Evolutionary conservation across 2,329 filamentous ascomycete species (phyloP).

Genomic region (Phaeosphaeriaceae sp.): DNA sequence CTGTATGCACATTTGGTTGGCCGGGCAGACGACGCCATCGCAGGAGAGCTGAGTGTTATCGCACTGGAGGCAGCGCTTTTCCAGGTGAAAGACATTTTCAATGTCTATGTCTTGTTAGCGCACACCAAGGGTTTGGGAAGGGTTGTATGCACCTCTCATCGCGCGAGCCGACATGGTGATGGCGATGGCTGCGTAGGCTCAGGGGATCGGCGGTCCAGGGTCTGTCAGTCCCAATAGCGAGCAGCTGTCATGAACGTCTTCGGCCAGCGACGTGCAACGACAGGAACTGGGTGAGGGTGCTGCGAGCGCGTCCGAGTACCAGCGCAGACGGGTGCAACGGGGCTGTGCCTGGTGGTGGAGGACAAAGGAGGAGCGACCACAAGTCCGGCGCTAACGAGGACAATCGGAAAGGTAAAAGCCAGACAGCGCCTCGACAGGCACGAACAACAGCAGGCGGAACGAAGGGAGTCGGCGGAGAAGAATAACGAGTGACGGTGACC

Average conservation of each 20-base stretch:
- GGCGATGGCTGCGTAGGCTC: conserved; percentile 15
- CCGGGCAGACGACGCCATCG: conserved; percentile 59
- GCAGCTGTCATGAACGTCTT: conserved; percentile 15
- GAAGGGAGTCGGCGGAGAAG: not conserved
- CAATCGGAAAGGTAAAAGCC: conserved; percentile 7
- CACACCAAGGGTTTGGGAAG: not conserved
- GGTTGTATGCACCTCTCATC: conserved; percentile 15
- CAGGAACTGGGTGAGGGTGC: not conserved
- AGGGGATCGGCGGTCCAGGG: conserved; percentile 19
- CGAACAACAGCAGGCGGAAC: conserved; percentile 5
- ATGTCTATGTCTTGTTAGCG: conserved; percentile 37
- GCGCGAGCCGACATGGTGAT: conserved; percentile 29
- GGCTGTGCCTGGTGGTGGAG: conserved; percentile 11
- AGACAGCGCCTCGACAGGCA: conserved; percentile 7
- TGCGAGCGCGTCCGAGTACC: not conserved
- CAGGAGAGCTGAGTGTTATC: conserved; percentile 59
- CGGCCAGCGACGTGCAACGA: conserved; percentile 11
- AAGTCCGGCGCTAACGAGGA: conserved; percentile 13
- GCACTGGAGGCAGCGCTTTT: conserved; percentile 68
- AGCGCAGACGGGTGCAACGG: conserved; percentile 4
- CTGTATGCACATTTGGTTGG: conserved; percentile 65
- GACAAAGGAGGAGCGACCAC: conserved; percentile 13
- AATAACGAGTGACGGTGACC: conserved; percentile 21
- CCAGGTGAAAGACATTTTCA: conserved; percentile 53
- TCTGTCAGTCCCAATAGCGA: conserved; percentile 11